Evolutionary conservation across 192 early-diverging fungal species (phyloP).

Genomic region (Obelidium mucronatum): DNA sequence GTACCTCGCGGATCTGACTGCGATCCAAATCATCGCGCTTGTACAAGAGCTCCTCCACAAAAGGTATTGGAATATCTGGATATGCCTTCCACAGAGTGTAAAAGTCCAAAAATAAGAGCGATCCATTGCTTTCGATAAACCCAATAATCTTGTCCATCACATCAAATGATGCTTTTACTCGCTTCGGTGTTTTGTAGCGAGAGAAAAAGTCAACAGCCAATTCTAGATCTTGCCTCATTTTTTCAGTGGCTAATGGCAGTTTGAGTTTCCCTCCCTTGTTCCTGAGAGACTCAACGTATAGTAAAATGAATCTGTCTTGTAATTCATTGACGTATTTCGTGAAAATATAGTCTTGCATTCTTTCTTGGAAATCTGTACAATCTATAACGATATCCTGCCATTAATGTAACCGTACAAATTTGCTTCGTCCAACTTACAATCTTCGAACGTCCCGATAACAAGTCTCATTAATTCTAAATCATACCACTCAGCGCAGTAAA

Average conservation of each 20-base stretch:
- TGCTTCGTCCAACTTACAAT: constrained; percentile 62
- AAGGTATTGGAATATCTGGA: constrained; percentile 88
- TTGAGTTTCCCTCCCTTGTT: constrained; percentile 81
- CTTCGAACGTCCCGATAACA: constrained; percentile 92
- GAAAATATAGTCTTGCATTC: constrained; percentile 91
- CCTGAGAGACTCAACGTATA: constrained; percentile 85
- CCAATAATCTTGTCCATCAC: constrained; percentile 81
- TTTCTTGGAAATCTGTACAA: constrained; percentile 82
- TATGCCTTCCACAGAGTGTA: constrained; percentile 88
- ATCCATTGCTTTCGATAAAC: constrained; percentile 81
- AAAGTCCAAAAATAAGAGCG: constrained; percentile 90
- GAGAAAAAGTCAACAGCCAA: constrained; percentile 79
- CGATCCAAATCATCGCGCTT: constrained; percentile 94
- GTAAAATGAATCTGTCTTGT: constrained; percentile 82
- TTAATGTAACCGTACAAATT: neutral
- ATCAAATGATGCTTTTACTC: constrained; percentile 83
- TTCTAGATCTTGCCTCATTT: constrained; percentile 79
- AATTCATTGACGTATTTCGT: constrained; percentile 86
- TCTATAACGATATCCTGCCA: constrained; percentile 54
- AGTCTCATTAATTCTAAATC: constrained; percentile 85
- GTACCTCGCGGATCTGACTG: constrained; percentile 81
- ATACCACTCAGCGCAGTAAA: constrained; percentile 91
- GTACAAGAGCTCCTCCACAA: constrained; percentile 89
- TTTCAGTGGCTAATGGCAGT: constrained; percentile 69
- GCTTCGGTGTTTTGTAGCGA: constrained; percentile 70